Evolutionary conservation across 768 basidiomycete species (phyloP), one percentile per base, ranked within the genome.

Genomic region (Phaffia australis): DNA sequence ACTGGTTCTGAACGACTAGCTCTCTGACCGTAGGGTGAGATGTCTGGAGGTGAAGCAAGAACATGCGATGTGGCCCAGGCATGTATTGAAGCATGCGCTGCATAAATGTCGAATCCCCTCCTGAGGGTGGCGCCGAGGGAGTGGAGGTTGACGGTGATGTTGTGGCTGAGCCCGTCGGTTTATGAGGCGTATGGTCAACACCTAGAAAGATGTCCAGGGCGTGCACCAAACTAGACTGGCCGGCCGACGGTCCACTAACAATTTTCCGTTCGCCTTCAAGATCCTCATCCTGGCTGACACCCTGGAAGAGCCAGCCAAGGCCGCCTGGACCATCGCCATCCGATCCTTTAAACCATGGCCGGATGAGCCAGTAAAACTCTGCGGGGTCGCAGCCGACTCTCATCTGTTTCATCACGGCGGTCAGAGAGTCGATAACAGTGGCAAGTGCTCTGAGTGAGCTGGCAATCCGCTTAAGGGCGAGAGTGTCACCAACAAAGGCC

Each of bases 281-380:
- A 0, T 78, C 78, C 42, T 82, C 77, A 6, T 80, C 79, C 35
- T 4, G 35, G 35, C 11, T 42, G 0, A 67, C 70, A 9, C 88
- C 83, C 72, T 91, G 86, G 75, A 87, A 97, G 50, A 85, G 78
- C 79, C 79, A 80, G 49, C 76, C 77, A 3, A 71, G 51, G 29
- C 71, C 71, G 23, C 69, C 67, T 4, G 75, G 75, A 23, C 75
- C 75, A 54, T 75, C 82, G 77, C 55, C 81, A 70, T 87, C 84
- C 70, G 87, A 88, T 18, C 93, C 93, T 29, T 86, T 85, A 77
- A 83, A 94, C 94, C 94, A 99, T 1, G 90, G 92, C 60, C 94
- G 84, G 71, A 90, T 83, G 65, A 85, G 80, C 82, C 87, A 88
- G 77, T 91, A 93, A 77, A 99, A 97, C 21, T 81, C 79, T 1